Evolutionary conservation across 164 flowering plant species (phyloP), one percentile per base, ranked within the genome.

Genomic region (Platanus orientalis): DNA sequence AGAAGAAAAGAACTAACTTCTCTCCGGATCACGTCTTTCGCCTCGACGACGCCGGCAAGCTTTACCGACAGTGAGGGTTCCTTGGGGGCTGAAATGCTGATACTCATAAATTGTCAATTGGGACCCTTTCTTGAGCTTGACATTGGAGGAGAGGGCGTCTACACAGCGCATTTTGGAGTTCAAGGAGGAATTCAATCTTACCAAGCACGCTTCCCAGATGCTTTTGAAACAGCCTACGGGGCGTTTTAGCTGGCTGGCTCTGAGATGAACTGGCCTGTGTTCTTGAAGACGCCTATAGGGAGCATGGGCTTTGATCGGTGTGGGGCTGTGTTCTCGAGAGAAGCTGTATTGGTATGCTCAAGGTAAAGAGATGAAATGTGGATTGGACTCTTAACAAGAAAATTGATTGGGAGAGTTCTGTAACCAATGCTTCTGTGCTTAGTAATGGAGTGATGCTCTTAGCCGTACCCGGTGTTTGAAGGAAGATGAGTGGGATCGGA

Each of bases 11-110:
- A 80, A 0, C n/a, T n/a, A n/a, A n/a, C 81, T 70, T 75, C 84
- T 90, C 75, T 72, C 83, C 88, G 32, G 72, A 83, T 0, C 89
- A 73, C 55, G 71, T 83, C 61, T 81, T 91, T 73, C 86, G 68
- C 60, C 83, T 87, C 54, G 91, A 84, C 32, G 84, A 83, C 34
- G 96, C 97, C 56, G 89, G 90, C 5, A 89, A 85, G 72, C 88
- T 89, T 70, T 63, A 81, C 79, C 82, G 79, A 13, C 84, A 89
- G 62, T 77, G 89, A 27, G 96, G 96, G 48, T 85, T 88, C 65
- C 88, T 91, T n/a, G 82, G 96, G 45, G 96, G 94, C 70, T 57
- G 96, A 94, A 51, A 82, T 59, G 60, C 67, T 84, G 30, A 61
- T 88, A 24, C 75, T 92, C 21, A 97, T n/a, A 95, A 60, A 74